Base-by-base conservation (phyloP, 768 basidiomycete species). In the Imleria badia region DNA sequence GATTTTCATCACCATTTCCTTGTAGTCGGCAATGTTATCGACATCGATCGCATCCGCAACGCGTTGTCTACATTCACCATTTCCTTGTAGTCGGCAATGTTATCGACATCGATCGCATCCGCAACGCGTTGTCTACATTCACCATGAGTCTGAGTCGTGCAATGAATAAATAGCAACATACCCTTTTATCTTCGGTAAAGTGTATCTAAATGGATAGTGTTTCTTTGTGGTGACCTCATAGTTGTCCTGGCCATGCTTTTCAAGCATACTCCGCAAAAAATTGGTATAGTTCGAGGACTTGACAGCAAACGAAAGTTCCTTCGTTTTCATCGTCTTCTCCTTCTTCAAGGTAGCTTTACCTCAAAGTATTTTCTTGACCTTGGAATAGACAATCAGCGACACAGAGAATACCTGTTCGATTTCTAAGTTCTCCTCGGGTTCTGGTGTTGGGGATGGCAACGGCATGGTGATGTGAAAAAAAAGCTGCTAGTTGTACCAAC, bases 341-440 rank as follows among this genome's bases (percentile, higher is more conserved):
- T 47, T 30, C 42, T 44, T 45, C 2, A 10, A 51, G n/a, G 42
- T 43, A 43, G 42, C 14, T 29, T 29, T 43, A 26, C 42, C 42
- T 43, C 15, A 7, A 43, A 43, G 36, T 23, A 41, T 40, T 17
- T 53, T 48, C 52, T 53, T 53, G 20, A 48, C 52, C 45, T 53
- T 53, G 5, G 45, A 51, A 53, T 48, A 53, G 17, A 34, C 19
- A 35, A 19, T 50, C 33, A 54, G 20, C 10, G 23, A 45, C 2
- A 49, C 19, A 15, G 43, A 47, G 15, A 52, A 52, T 52, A 52
- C 36, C 19, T 48, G 48, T 29, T 39, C 9, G 6, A 39, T 17
- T 17, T 48, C 36, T 11, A 14, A 15, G 44, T 33, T 45, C 44
- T 45, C 44, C 44, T 45, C 30, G 3, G 44, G 44, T 45, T 45